These are phyloP conservation scores for Cladobotryum protrusum DNA, from an alignment of 2,329 filamentous ascomycete genomes.

Conservation along the genomic window DNA sequence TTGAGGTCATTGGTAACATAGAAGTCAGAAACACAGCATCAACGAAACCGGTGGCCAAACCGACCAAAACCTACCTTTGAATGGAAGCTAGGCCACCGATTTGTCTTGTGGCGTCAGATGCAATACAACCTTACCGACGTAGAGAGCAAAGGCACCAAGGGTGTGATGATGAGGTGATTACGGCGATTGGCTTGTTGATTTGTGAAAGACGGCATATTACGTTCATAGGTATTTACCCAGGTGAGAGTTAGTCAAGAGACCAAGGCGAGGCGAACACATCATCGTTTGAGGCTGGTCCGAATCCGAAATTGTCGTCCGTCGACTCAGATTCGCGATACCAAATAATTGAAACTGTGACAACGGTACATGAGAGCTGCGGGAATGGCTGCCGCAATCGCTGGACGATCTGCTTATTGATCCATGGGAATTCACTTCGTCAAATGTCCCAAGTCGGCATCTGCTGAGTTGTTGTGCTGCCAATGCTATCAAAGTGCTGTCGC, in stretches of 20 bases:
- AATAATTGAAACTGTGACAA: slow-evolving; percentile 19
- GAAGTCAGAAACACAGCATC: too few species aligned
- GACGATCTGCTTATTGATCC: slow-evolving; percentile 26
- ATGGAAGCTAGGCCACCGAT: too few species aligned
- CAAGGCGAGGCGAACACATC: slow-evolving; percentile 14
- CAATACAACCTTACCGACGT: background rate
- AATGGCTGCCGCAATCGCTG: slow-evolving; percentile 26
- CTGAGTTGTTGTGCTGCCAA: slow-evolving; percentile 29
- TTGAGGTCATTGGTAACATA: too few species aligned
- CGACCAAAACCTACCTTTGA: too few species aligned
- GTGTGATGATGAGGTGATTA: slow-evolving; percentile 21
- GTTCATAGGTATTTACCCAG: slow-evolving; percentile 23
- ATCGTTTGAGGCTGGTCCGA: slow-evolving; percentile 13
- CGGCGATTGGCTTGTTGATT: slow-evolving; percentile 23
- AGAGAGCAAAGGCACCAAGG: background rate
- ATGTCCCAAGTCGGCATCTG: slow-evolving; percentile 28
- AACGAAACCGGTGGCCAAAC: too few species aligned
- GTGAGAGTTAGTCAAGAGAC: slow-evolving; percentile 22
- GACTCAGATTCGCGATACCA: slow-evolving; percentile 21
- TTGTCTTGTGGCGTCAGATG: background rate
- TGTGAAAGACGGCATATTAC: slow-evolving; percentile 27
- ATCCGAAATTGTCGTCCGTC: slow-evolving; percentile 22
- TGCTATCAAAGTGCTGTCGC: slow-evolving; percentile 33
- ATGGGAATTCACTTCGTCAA: slow-evolving; percentile 27
- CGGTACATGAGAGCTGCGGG: slow-evolving; percentile 26